Percentiles rank a stretch among this genome's conserved stretches.
Evolutionary conservation across 192 early-diverging fungal genomes (phyloP).

Genomic region (Pilaira anomala): DNA sequence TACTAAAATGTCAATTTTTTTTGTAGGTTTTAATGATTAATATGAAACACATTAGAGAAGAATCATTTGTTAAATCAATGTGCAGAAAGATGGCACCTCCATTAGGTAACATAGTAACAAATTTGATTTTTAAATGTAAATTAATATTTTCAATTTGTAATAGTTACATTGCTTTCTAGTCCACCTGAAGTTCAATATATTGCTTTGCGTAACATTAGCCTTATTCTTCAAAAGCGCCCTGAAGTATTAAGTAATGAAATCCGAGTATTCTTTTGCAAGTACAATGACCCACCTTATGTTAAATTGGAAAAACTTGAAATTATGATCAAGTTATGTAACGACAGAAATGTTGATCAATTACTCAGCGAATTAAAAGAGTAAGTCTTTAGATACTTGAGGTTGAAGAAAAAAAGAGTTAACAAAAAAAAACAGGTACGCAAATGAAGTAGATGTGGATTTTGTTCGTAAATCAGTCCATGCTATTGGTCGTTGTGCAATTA

Average conservation of each 20-base stretch:
- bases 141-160: constrained; percentile 9
- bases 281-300: constrained; percentile 97
- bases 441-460: constrained; percentile 97
- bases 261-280: constrained; percentile 96
- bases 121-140: too few species aligned
- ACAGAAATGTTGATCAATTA: constrained; percentile 87
- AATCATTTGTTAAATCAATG: constrained; percentile 70
- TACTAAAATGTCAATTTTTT: background rate
- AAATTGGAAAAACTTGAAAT: constrained; percentile 95
- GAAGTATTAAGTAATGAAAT: constrained; percentile 89
- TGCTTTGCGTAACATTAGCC: constrained; percentile 92
- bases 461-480: constrained; percentile 85
- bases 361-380: constrained; percentile 94
- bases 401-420: background rate
- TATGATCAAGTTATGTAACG: constrained; percentile 84
- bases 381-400: constrained; percentile 8
- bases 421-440: constrained; percentile 68
- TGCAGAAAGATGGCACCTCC: constrained; percentile 93
- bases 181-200: constrained; percentile 97
- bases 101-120: constrained; percentile 61
- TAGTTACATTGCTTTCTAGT: constrained; percentile 82
- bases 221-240: constrained; percentile 88
- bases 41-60: constrained; percentile 60
- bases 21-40: constrained; percentile 72
- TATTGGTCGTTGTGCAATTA: constrained; percentile 91